Evolutionary conservation across 257 asterid species (phyloP), one percentile per base, ranked within the genome.

Genomic region (Przewalskia tangutica): DNA sequence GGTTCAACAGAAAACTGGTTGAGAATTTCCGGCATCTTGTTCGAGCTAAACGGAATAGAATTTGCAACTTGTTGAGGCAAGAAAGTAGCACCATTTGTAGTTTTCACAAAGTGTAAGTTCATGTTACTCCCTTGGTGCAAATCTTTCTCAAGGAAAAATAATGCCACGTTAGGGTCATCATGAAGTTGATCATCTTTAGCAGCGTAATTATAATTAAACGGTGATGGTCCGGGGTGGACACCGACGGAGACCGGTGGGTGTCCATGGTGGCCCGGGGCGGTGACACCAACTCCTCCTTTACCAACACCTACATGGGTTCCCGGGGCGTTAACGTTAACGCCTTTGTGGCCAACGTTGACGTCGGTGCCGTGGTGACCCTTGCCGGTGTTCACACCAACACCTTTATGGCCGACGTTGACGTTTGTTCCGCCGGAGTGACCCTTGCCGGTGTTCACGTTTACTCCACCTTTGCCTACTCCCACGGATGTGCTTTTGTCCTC

Each of bases 81-180:
- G 50, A 95, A 90, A 13, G 84, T 40, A 1, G 89, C 86, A 2
- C 66, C 42, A 5, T 77, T 75, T 10, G 86, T 3, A 1, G 85
- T 83, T 58, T 87, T 84, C 80, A 86, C 64, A 84, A 93, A 94
- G 0, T 86, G 89, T 60, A 95, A 70, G 81, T 77, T 93, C 92
- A 91, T 87, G 53, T 51, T 84, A 23, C 79, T 85, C 71, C 97
- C 97, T 3, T 81, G n/a, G 14, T 85, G 89, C 27, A 95, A 81
- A 81, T 94, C 95, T 13, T 89, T 87, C 32, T 89, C 88, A n/a
- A 90, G 65, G 87, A 94, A 94, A 92, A 95, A 94, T 7, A 92
- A 88, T 60, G 94, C 97, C 7, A 86, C 90, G 55, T 85, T 88
- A 16, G 96, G 95, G 84, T 89, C 77, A 16, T 91, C 95, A 2